A percentile compares a stretch with the other conserved stretches of the same genome.
These are phyloP conservation scores for Aspergillus panamensis DNA, from an alignment of 495 filamentous ascomycete genomes.

Conservation along the genomic window DNA sequence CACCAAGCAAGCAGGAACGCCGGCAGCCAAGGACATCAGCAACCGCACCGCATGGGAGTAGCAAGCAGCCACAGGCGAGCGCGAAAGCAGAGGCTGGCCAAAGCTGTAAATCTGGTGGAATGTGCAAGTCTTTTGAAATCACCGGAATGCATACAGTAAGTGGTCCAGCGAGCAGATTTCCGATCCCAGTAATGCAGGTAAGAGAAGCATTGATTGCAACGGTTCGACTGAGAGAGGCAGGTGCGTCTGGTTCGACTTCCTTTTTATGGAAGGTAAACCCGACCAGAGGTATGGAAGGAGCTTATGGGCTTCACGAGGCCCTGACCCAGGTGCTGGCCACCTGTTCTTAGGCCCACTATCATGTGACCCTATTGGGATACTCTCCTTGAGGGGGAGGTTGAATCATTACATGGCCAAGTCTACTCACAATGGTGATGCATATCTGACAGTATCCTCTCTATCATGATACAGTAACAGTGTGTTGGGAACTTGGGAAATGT, in stretches of 20 bases:
- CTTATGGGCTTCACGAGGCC: no score
- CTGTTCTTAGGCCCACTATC: no score
- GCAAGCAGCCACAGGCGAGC: slow-evolving; percentile 45
- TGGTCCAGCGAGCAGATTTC: neutral
- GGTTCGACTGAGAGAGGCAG: neutral
- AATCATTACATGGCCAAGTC: no score
- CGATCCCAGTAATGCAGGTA: neutral
- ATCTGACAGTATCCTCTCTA: no score
- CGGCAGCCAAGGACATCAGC: slow-evolving; percentile 50
- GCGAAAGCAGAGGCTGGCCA: slow-evolving; percentile 16
- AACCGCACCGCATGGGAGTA: slow-evolving; percentile 49
- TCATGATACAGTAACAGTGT: no score
- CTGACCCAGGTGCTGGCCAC: no score
- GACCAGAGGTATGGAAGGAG: no score
- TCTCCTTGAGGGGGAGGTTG: no score
- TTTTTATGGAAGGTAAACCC: no score
- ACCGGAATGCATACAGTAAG: slow-evolving; percentile 5
- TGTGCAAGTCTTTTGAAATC: neutral
- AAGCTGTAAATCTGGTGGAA: neutral
- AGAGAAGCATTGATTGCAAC: neutral
- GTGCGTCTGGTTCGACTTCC: neutral
- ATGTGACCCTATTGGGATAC: no score
- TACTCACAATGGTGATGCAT: no score
- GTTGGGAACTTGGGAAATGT: no score
- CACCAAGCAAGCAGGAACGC: slow-evolving; percentile 43